Conservation (phyloP, 2,329 filamentous ascomycete species). For the Penicillium hordei region DNA sequence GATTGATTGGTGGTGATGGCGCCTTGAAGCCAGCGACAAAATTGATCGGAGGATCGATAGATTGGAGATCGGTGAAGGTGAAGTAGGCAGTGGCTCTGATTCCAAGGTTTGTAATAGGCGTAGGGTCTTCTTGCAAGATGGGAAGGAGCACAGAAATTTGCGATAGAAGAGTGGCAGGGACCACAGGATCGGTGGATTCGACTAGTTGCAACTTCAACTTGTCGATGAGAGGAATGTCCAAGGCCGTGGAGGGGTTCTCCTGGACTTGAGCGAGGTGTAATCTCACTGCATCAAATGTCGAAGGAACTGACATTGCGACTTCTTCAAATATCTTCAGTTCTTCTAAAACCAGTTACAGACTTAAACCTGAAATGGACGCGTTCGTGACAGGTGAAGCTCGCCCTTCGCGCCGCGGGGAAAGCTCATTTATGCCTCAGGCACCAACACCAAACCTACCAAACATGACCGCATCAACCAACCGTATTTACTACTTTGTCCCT, state of each 20-base stretch:
- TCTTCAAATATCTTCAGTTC: not conserved
- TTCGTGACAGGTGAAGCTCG: not conserved
- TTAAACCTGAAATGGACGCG: not conserved
- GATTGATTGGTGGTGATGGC: conserved; percentile 55
- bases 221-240: conserved; percentile 53
- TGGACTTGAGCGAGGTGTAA: conserved; percentile 48
- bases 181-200: conserved; percentile 34
- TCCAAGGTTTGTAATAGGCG: conserved; percentile 55
- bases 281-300: conserved; percentile 37
- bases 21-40: conserved; percentile 56
- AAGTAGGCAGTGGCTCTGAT: conserved; percentile 51
- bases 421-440: conserved; percentile 13
- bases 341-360: not conserved
- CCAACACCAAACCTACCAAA: conserved; percentile 33
- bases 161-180: conserved; percentile 42
- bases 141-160: conserved; percentile 54
- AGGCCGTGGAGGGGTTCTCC: conserved; percentile 44
- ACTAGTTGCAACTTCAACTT: conserved; percentile 49
- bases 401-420: conserved; percentile 27
- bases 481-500: conserved; percentile 9
- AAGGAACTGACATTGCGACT: conserved; percentile 35
- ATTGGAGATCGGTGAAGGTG: conserved; percentile 51
- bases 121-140: conserved; percentile 58
- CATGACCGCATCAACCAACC: conserved; percentile 22
- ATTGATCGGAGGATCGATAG: conserved; percentile 51